A percentile compares a stretch with the other conserved stretches of the same genome.
These are phyloP conservation scores for Nepenthes gracilis DNA, from an alignment of 148 eudicot species.

Conservation along the genomic window DNA sequence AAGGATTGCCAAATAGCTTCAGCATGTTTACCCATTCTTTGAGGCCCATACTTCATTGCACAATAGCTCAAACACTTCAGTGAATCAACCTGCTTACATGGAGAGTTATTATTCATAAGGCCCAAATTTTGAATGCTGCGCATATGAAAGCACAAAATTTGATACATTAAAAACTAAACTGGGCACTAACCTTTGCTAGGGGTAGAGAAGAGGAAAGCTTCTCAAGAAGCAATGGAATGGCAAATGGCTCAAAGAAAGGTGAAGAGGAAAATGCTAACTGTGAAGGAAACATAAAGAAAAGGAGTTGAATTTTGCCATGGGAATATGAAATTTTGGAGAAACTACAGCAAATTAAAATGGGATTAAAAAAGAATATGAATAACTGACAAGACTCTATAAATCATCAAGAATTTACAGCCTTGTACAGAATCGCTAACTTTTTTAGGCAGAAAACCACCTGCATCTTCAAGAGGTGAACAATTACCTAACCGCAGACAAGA, in stretches of 20 bases:
- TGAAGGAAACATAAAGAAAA: slow-evolving; percentile 4
- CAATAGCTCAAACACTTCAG: slow-evolving; percentile 73
- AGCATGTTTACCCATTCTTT: slow-evolving; percentile 53
- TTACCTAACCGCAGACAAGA: too few relatives aligned
- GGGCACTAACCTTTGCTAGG: slow-evolving; percentile 56
- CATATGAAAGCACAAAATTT: not conserved
- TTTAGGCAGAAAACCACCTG: too few relatives aligned
- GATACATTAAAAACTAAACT: slow-evolving; percentile 4
- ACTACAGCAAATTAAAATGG: not conserved
- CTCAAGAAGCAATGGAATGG: slow-evolving; percentile 78
- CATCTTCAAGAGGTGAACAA: too few relatives aligned
- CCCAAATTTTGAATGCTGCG: not conserved
- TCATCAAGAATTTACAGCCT: too few relatives aligned
- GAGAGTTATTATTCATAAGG: not conserved
- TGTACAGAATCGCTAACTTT: too few relatives aligned
- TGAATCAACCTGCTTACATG: slow-evolving; percentile 62
- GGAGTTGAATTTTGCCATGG: not conserved
- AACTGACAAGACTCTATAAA: not conserved
- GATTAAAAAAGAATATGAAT: not conserved
- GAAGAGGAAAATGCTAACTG: slow-evolving; percentile 86
- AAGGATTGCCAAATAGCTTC: slow-evolving; percentile 58
- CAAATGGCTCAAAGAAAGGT: slow-evolving; percentile 75
- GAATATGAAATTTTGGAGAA: not conserved
- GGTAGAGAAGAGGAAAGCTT: slow-evolving; percentile 81
- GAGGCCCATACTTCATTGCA: slow-evolving; percentile 54